A percentile compares a stretch with the other conserved stretches of the same genome.
phyloP scores from a whole-genome alignment of 805 yeast genomes.

The Lachancea nothofagi region DNA sequence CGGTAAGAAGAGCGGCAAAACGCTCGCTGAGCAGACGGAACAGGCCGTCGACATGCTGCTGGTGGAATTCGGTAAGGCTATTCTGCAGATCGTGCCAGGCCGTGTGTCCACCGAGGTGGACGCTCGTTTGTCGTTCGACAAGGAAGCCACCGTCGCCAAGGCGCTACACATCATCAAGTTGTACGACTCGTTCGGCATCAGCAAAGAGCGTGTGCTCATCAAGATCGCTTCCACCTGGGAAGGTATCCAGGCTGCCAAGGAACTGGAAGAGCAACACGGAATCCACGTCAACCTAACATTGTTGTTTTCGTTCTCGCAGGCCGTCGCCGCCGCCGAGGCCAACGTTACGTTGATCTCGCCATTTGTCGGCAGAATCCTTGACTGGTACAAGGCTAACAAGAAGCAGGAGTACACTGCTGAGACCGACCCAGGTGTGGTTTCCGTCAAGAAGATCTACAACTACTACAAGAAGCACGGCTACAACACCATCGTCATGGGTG shows the following conservation, averaged over 20 bases:
- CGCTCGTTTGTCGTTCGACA: slow-evolving; percentile 95
- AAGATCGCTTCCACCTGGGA: slow-evolving; percentile 98
- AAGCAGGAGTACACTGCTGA: slow-evolving; percentile 79
- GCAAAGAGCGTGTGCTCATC: slow-evolving; percentile 86
- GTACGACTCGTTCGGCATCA: slow-evolving; percentile 79
- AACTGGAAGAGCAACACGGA: slow-evolving; percentile 83
- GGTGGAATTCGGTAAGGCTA: slow-evolving; percentile 94
- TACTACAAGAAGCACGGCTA: slow-evolving; percentile 96
- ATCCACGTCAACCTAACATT: slow-evolving; percentile 94
- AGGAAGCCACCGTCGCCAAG: slow-evolving; percentile 87
- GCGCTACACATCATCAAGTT: slow-evolving; percentile 85
- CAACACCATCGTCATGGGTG: slow-evolving; percentile 99
- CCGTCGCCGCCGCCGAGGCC: slow-evolving; percentile 99
- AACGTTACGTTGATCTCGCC: slow-evolving; percentile 94
- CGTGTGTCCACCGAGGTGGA: slow-evolving; percentile 99
- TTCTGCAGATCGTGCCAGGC: slow-evolving; percentile 93
- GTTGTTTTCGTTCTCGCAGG: slow-evolving; percentile 92
- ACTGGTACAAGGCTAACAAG: slow-evolving; percentile 93
- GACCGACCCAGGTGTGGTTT: slow-evolving; percentile 89
- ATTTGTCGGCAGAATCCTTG: slow-evolving; percentile 97
- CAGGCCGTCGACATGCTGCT: slow-evolving; percentile 86
- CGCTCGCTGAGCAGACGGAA: slow-evolving; percentile 55
- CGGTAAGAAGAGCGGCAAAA: slow-evolving; percentile 61
- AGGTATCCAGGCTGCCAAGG: slow-evolving; percentile 98
- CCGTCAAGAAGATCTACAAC: slow-evolving; percentile 86